A percentile compares a stretch with the other conserved stretches of the same genome.
Evolutionary conservation across 148 eudicot species (phyloP).

Genomic region (Fagopyrum homotropicum): DNA sequence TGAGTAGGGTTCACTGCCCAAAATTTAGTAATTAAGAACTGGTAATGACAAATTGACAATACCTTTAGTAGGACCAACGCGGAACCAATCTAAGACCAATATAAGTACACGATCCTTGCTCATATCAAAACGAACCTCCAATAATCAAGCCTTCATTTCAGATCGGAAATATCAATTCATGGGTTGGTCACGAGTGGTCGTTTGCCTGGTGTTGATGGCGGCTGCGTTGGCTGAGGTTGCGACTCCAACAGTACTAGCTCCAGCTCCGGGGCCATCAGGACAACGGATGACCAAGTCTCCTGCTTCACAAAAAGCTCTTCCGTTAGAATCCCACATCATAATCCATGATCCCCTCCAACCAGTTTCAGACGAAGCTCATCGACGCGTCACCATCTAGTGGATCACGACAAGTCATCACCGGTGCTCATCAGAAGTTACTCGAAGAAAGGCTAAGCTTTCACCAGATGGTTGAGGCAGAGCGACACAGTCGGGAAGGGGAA

Average conservation of each 20-base stretch:
- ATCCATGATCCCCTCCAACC: background rate
- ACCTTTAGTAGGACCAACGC: background rate
- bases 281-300: background rate
- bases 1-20: background rate
- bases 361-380: background rate
- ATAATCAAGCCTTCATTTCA: background rate
- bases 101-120: background rate
- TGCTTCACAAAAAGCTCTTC: background rate
- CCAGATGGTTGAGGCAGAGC: background rate
- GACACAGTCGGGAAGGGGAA: no score
- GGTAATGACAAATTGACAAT: background rate
- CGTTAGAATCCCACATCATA: background rate
- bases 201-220: no score
- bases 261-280: background rate
- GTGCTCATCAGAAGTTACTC: background rate
- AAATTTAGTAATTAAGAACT: background rate
- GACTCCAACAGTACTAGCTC: no score
- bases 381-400: background rate
- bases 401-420: background rate
- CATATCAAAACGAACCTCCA: background rate
- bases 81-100: background rate
- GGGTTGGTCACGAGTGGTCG: no score
- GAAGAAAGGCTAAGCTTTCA: background rate
- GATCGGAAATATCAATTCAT: no score
- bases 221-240: no score